Evolutionary conservation across 345 rosid genomes (phyloP).

Genomic region (Linum usitatissimum): DNA sequence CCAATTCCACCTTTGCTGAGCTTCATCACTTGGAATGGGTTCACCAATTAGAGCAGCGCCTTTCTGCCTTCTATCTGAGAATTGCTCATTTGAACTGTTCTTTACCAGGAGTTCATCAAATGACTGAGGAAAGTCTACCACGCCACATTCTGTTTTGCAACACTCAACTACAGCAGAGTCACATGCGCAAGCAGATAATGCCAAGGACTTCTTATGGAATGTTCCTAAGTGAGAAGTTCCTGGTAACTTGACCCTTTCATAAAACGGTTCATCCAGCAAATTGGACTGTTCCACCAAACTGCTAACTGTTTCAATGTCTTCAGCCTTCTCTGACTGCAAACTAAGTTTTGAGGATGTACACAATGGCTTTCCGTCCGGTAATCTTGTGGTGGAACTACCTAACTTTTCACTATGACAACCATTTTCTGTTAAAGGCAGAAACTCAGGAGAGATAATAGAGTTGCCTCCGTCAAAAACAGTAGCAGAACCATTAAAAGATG

Average conservation of each 20-base stretch:
- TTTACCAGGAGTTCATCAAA: conserved; percentile 18
- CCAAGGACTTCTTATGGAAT: conserved; percentile 18
- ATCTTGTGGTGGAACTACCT: conserved; percentile 11
- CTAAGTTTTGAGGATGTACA: conserved; percentile 17
- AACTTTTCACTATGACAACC: conserved; percentile 13
- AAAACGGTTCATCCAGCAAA: conserved; percentile 20
- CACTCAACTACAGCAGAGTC: conserved; percentile 11
- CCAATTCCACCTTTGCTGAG: conserved; percentile 75
- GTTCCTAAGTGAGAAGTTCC: conserved; percentile 19
- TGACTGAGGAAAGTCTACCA: conserved; percentile 11
- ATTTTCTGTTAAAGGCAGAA: conserved; percentile 17
- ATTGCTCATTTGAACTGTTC: conserved; percentile 1
- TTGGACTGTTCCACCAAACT: conserved; percentile 12
- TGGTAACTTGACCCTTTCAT: conserved; percentile 23
- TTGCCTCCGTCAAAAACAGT: conserved; percentile 11
- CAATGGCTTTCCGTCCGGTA: conserved; percentile 14
- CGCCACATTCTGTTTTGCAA: conserved; percentile 8
- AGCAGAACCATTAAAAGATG: background rate
- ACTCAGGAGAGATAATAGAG: conserved; percentile 23
- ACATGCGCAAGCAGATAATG: conserved; percentile 13
- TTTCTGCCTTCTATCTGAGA: conserved; percentile 9
- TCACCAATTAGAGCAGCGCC: conserved; percentile 43
- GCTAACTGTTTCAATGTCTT: conserved; percentile 7
- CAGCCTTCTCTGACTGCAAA: background rate
- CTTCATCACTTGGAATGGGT: conserved; percentile 58